Base-by-base conservation (phyloP, 2,329 filamentous ascomycete genomes). In the Trichoderma koningiopsis region DNA sequence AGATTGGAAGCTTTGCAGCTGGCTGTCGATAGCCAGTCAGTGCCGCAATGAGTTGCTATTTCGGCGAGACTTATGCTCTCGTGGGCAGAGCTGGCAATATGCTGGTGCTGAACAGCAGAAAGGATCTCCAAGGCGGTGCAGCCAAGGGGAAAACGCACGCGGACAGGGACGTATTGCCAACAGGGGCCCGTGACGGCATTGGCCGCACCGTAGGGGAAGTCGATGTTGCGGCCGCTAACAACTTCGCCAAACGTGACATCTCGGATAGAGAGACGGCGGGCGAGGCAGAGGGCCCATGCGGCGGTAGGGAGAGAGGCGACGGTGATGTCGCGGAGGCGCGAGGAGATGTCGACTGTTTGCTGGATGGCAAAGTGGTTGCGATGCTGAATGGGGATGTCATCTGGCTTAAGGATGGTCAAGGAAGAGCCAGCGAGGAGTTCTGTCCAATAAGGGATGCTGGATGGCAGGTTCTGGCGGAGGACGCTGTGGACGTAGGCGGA, bases 161-260 rank as follows among this genome's bases (percentile, higher is more conserved):
- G 84, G 43, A 91, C 84, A 0, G 90, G 89, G 0, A 90, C 83
- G 74, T 91, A 89, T 73, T 91, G 89, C 83, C 89, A 89, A 71
- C 88, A 90, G 0, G 89, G 89, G 0, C 90, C 90, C 57, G 87
- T 83, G 58, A 90, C 86, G 65, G 81, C 80, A 70, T 89, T 86
- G 24, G 85, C 84, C 5, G 63, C 40, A 43, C 58, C 66, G 52
- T 82, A 82, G 19, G 84, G 80, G 64, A 89, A 81, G 68, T 85
- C 86, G 22, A 87, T 84, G 75, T 88, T 89, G 58, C 89, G 85
- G 0, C 90, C 89, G 70, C 85, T 89, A 53, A 89, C 88, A 0
- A 91, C 89, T 72, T 89, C 87, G 33, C 89, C 89, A 71, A 91
- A 91, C 10, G 88, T 83, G 47, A 91, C 86, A 74, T 91, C 89